These are phyloP conservation scores for Euphorbia lathyris DNA, from an alignment of 345 rosid species.

Conservation along the genomic window DNA sequence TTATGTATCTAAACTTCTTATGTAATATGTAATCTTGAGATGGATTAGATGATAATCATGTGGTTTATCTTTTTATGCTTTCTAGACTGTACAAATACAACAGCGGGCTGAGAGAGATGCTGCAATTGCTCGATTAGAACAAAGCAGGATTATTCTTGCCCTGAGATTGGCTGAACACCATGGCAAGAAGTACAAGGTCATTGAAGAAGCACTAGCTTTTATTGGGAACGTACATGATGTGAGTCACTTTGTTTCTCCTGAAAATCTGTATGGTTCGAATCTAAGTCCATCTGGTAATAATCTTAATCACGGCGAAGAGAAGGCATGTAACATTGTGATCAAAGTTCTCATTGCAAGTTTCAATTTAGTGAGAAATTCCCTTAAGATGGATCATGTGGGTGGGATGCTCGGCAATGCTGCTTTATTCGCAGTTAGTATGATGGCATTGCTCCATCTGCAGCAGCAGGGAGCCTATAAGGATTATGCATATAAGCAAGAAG, in stretches of 20 bases:
- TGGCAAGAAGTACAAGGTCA: conserved; percentile 77
- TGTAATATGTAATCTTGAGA: background rate
- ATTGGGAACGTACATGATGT: conserved; percentile 64
- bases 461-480: conserved; percentile 47
- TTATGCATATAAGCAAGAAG: conserved; percentile 36
- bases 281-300: conserved; percentile 37
- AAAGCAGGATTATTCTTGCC: conserved; percentile 85
- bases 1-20: background rate
- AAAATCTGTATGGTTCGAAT: conserved; percentile 44
- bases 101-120: conserved; percentile 89
- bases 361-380: conserved; percentile 51
- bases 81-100: conserved; percentile 73
- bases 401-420: conserved; percentile 80
- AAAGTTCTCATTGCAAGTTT: conserved; percentile 52
- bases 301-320: conserved; percentile 22
- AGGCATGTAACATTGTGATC: conserved; percentile 37
- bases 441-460: conserved; percentile 69
- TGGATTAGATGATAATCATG: background rate
- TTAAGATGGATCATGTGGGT: conserved; percentile 55
- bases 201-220: conserved; percentile 85
- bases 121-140: conserved; percentile 80
- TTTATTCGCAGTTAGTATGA: conserved; percentile 68
- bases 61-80: conserved; percentile 5
- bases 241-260: conserved; percentile 50
- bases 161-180: conserved; percentile 79